phyloP scores from a whole-genome alignment of 495 filamentous ascomycete species.

The Podospora pseudoanserina region DNA sequence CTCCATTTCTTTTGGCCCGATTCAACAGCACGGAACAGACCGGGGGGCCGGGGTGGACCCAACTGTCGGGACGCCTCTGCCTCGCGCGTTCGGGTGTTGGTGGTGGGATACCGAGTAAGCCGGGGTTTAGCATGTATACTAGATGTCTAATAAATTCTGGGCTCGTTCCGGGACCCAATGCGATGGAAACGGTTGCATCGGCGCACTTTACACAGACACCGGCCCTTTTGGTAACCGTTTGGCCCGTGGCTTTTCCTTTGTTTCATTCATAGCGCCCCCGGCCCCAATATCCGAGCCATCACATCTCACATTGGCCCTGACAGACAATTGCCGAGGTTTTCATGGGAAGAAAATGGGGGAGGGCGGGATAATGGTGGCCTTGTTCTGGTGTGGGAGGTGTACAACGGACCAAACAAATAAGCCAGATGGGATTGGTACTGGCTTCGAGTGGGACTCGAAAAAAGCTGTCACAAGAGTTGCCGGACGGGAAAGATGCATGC shows the following conservation, averaged over 20 bases:
- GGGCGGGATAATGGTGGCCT: background rate
- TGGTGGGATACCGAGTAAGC: background rate
- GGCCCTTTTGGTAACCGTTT: too few relatives aligned
- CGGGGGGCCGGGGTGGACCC: background rate
- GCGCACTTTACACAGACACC: background rate
- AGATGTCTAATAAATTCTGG: background rate
- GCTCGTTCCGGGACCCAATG: background rate
- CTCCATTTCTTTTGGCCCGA: background rate
- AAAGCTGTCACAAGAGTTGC: background rate
- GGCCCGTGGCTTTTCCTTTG: background rate
- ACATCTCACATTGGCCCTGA: conserved; percentile 1
- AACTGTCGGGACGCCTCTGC: background rate
- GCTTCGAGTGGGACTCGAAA: background rate
- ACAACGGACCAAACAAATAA: background rate
- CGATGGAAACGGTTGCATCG: background rate
- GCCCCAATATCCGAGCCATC: conserved; percentile 1
- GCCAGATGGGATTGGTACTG: background rate
- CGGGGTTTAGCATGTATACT: background rate
- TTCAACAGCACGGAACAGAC: background rate
- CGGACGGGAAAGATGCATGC: conserved; percentile 3
- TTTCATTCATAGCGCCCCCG: background rate
- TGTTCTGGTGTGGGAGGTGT: background rate
- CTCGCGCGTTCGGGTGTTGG: background rate
- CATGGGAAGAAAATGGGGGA: background rate
- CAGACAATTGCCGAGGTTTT: conserved; percentile 2